Evolutionary conservation across 805 yeast genomes (phyloP).

Genomic region (Starmerella bombi): DNA sequence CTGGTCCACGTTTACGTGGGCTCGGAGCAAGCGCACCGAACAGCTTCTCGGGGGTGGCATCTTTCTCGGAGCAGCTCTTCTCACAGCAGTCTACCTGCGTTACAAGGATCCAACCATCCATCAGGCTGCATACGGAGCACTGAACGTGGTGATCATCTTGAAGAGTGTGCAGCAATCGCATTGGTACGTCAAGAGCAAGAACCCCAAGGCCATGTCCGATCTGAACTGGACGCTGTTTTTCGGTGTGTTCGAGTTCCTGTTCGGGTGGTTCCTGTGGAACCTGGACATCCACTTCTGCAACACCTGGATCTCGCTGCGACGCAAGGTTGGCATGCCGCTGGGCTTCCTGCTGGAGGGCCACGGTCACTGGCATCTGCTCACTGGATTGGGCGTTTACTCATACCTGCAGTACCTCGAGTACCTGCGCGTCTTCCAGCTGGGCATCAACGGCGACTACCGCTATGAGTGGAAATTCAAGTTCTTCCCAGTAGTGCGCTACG

Average conservation of each 20-base stretch:
- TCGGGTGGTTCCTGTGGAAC: constrained; percentile 81
- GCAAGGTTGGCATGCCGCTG: constrained; percentile 63
- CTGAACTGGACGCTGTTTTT: constrained; percentile 42
- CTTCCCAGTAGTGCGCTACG: constrained; percentile 24
- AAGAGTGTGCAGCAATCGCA: constrained; percentile 43
- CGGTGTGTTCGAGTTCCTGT: constrained; percentile 50
- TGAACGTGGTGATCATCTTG: constrained; percentile 60
- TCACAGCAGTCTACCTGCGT: constrained; percentile 61
- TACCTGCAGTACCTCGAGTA: constrained; percentile 71
- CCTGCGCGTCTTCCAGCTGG: constrained; percentile 51
- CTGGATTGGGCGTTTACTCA: constrained; percentile 73
- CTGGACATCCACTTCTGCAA: constrained; percentile 70
- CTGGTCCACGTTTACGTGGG: constrained; percentile 65
- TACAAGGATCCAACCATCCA: constrained; percentile 77
- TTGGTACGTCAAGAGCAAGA: constrained; percentile 41
- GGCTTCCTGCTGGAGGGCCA: constrained; percentile 84
- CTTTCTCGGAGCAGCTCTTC: constrained; percentile 39
- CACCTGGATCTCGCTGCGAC: constrained; percentile 43
- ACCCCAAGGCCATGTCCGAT: constrained; percentile 34
- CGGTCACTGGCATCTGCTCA: constrained; percentile 84
- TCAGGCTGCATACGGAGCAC: constrained; percentile 67
- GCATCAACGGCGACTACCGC: constrained; percentile 41
- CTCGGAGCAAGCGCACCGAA: constrained; percentile 31
- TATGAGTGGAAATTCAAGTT: constrained; percentile 47
- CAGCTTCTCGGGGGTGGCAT: constrained; percentile 37